Base-by-base conservation (phyloP, 768 basidiomycete species). In the Naganishia antarctica region DNA sequence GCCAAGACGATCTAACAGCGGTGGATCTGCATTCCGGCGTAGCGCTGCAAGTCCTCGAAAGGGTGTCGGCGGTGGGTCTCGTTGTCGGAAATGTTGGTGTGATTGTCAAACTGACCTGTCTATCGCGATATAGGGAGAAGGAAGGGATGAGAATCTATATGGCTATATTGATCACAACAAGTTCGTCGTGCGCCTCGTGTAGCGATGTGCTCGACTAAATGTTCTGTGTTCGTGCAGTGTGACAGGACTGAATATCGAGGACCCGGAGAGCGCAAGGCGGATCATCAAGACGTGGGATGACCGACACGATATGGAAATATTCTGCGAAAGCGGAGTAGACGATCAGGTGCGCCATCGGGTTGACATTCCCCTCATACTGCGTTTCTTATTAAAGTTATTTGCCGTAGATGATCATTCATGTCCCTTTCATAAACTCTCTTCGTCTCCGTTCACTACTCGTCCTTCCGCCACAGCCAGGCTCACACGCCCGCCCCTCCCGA, bases 281-380 rank as follows among this genome's bases (percentile, higher is more conserved):
- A 73, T 74, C 40, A 71, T 77, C 67, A 77, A 77, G 68, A 72
- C 74, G 1, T 77, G 76, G 76, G 76, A 77, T 50, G 69, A 77
- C 1, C 40, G 76, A 45, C 63, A 75, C 43, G 65, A 68, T 21
- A 74, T 73, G 50, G 70, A 71, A 26, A 28, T 65, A 2, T 67
- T 49, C 48, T 71, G 75, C 18, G 69, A 74, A 46, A 71, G 70
- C 25, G 76, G 76, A 28, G 76, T 77, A 6, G 76, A 77, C 47
- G 76, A 77, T 47, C 74, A 77, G 57, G 76, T 75, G 50, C 62
- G 74, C n/a, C 26, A 58, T 29, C 34, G 7, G 7, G 8, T 37
- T 37, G 34, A n/a, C n/a, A n/a, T n/a, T n/a, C n/a, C n/a, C n/a
- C n/a, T n/a, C n/a, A n/a, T n/a, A n/a, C n/a, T n/a, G n/a, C 25